A percentile compares a stretch with the other conserved stretches of the same genome.
Conservation (phyloP, 208 protist species). For the Polymyxa betae region DNA sequence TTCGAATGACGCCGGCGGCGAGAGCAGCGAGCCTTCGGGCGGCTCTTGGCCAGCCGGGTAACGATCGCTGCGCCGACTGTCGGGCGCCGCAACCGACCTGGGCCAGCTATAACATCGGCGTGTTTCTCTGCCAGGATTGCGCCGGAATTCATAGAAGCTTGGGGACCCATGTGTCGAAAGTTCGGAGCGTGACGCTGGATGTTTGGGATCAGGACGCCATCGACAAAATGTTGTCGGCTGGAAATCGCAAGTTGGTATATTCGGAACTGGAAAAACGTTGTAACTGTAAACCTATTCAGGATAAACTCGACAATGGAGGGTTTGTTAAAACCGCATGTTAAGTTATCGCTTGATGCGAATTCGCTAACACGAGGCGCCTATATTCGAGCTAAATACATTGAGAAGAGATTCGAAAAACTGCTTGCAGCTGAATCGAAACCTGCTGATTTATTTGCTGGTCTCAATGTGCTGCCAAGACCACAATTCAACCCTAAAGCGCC, state of each 20-base stretch:
- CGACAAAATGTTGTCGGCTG: conserved; percentile 34
- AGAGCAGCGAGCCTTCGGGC: not conserved
- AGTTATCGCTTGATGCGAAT: not conserved
- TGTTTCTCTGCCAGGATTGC: conserved; percentile 77
- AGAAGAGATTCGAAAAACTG: not conserved
- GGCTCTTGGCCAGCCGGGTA: conserved; percentile 50
- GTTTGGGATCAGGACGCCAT: conserved; percentile 65
- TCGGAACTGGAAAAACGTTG: not conserved
- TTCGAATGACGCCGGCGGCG: too few relatives aligned
- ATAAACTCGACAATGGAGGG: conserved; percentile 24
- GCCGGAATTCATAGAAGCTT: conserved; percentile 71
- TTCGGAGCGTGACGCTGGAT: conserved; percentile 68
- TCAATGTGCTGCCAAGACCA: too few relatives aligned
- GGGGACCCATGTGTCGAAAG: conserved; percentile 72
- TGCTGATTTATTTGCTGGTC: conserved; percentile 14
- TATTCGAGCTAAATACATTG: conserved; percentile 64
- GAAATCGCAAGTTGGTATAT: conserved; percentile 50
- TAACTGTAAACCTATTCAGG: not conserved
- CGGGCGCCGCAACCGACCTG: conserved; percentile 58
- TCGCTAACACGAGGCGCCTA: conserved; percentile 7
- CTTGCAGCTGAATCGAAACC: not conserved
- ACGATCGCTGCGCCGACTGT: conserved; percentile 63
- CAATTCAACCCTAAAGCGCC: too few relatives aligned
- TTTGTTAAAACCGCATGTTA: not conserved
- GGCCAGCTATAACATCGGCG: conserved; percentile 70